Conservation (phyloP, 139 green algal genomes). For the Diplosphaera chodatii region DNA sequence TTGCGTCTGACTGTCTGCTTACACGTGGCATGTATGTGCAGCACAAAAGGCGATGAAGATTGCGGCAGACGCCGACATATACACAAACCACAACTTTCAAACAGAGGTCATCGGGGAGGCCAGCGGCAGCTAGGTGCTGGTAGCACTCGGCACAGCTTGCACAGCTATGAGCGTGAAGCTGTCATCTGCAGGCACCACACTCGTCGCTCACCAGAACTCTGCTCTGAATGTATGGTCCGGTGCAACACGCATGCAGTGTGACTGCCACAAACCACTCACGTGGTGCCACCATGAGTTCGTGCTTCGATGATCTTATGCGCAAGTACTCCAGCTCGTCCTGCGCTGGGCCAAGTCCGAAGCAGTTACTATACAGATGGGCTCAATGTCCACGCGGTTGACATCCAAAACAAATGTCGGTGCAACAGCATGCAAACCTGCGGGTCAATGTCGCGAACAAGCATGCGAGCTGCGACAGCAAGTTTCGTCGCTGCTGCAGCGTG, state of each 20-base stretch:
- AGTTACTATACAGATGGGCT: too few species aligned
- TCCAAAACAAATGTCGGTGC: too few species aligned
- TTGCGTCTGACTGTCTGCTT: too few species aligned
- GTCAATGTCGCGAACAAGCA: constrained; percentile 66
- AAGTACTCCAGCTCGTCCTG: constrained; percentile 80
- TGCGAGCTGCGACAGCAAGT: constrained; percentile 53
- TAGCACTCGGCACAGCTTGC: constrained; percentile 32
- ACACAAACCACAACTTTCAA: constrained; percentile 89
- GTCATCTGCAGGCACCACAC: constrained; percentile 31
- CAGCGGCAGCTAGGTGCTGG: not conserved
- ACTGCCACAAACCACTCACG: constrained; percentile 17
- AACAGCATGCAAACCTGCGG: constrained; percentile 38
- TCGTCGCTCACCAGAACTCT: not conserved
- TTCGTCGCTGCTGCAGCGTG: constrained; percentile 64
- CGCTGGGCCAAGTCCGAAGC: too few species aligned
- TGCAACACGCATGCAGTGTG: too few species aligned
- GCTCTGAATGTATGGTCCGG: not conserved
- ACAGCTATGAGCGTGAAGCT: constrained; percentile 77
- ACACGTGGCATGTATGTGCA: constrained; percentile 6
- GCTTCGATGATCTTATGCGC: constrained; percentile 55
- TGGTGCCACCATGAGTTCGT: constrained; percentile 74
- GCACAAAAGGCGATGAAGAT: constrained; percentile 83
- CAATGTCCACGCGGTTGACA: too few species aligned
- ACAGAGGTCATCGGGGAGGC: constrained; percentile 16
- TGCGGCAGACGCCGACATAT: constrained; percentile 87